These are phyloP conservation scores for Ogataea paradorogensis DNA, from an alignment of 805 yeast species.

Conservation along the genomic window DNA sequence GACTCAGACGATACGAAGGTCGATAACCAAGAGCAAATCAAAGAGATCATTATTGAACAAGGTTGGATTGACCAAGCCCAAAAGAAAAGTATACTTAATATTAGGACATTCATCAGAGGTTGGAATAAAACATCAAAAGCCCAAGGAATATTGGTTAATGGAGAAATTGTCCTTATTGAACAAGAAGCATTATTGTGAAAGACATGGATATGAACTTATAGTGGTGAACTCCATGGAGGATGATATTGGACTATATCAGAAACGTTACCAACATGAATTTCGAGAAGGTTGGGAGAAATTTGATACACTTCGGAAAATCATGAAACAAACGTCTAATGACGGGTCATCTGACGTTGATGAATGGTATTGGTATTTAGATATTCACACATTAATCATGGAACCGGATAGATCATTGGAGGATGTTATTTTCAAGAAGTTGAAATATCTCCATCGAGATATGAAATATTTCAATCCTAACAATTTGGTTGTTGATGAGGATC, in stretches of 20 bases:
- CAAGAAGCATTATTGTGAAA: slow-evolving; percentile 45
- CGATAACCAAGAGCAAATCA: slow-evolving; percentile 2
- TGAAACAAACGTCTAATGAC: slow-evolving; percentile 32
- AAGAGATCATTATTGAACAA: slow-evolving; percentile 4
- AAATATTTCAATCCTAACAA: slow-evolving; percentile 37
- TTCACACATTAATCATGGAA: slow-evolving; percentile 41
- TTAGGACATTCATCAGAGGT: slow-evolving; percentile 41
- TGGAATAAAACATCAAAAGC: slow-evolving; percentile 39
- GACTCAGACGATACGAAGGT: not conserved
- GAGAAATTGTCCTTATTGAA: slow-evolving; percentile 47
- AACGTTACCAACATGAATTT: slow-evolving; percentile 47
- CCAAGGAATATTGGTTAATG: slow-evolving; percentile 42
- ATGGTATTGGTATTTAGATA: slow-evolving; percentile 44
- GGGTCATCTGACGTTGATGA: slow-evolving; percentile 26
- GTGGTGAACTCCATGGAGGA: slow-evolving; percentile 30
- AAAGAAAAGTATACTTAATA: slow-evolving; percentile 35
- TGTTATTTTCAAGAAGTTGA: slow-evolving; percentile 32
- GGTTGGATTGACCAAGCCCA: slow-evolving; percentile 14
- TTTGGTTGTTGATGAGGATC: slow-evolving; percentile 31
- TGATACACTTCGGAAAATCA: slow-evolving; percentile 34
- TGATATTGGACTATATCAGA: slow-evolving; percentile 42
- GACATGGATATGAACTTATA: slow-evolving; percentile 47
- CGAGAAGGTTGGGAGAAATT: slow-evolving; percentile 47
- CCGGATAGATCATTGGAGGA: slow-evolving; percentile 37
- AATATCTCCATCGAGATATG: slow-evolving; percentile 32